Percentiles rank a stretch among this genome's conserved stretches.
These are phyloP conservation scores for Kazachstania sp. DNA, from an alignment of 1,139 yeast species.

Conservation along the genomic window DNA sequence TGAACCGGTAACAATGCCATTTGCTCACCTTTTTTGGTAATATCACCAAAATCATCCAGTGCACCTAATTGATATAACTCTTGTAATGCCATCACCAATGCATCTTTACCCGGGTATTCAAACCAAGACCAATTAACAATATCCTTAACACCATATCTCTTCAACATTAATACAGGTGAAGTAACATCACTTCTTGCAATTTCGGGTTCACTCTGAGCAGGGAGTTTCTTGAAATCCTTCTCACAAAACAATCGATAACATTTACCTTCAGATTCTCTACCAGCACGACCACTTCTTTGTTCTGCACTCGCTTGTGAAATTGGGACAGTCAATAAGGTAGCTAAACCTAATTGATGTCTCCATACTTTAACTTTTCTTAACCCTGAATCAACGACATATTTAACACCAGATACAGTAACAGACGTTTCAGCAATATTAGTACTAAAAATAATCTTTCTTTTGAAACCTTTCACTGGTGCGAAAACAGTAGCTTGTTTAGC, in stretches of 20 bases:
- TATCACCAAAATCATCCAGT: constrained; percentile 61
- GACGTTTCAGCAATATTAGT: constrained; percentile 98
- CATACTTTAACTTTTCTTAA: constrained; percentile 87
- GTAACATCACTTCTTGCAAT: constrained; percentile 80
- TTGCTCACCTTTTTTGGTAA: constrained; percentile 67
- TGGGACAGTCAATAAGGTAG: constrained; percentile 83
- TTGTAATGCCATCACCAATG: constrained; percentile 67
- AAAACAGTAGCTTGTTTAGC: constrained; percentile 73
- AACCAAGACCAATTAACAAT: constrained; percentile 86
- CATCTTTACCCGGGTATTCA: constrained; percentile 76
- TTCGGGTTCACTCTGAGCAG: constrained; percentile 84
- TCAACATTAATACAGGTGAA: constrained; percentile 74
- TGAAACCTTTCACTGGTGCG: constrained; percentile 42
- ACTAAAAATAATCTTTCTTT: constrained; percentile 75
- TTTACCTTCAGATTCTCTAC: constrained; percentile 91
- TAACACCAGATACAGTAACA: constrained; percentile 90
- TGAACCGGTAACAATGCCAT: constrained; percentile 87
- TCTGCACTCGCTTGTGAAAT: constrained; percentile 91
- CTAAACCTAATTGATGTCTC: constrained; percentile 86
- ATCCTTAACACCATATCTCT: constrained; percentile 76
- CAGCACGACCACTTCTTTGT: constrained; percentile 97
- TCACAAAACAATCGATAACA: constrained; percentile 81
- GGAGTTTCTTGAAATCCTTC: constrained; percentile 50
- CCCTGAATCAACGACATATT: constrained; percentile 89
- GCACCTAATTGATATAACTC: constrained; percentile 77